Base-by-base conservation (phyloP, 2,329 filamentous ascomycete genomes). In the Westerdykella sp. region DNA sequence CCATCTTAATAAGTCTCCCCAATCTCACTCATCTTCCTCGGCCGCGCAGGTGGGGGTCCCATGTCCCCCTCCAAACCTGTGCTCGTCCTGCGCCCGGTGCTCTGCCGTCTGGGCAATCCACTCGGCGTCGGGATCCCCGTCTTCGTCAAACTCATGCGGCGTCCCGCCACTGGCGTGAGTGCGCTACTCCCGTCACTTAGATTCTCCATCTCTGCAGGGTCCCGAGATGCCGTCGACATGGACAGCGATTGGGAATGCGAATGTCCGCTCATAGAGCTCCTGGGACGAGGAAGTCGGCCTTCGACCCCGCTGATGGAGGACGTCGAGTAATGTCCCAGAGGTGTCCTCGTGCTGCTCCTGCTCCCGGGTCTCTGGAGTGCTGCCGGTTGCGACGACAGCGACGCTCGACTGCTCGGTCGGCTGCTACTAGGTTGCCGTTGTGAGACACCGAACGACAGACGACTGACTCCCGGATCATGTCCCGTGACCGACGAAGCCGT, bases 351-450 rank as follows among this genome's bases (percentile, higher is more conserved):
- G 49, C 83, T 86, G 31, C 80, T 73, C 39, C 84, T 78, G 55
- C 83, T 86, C 51, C 79, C 74, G 7, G 84, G 79, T 46, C 63
- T 53, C 35, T 58, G 47, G 51, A 31, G 66, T 61, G 32, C 32
- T 18, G 32, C n/a, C 12, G 12, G 60, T 57, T 43, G 67, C 57
- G 43, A 69, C 55, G 51, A 65, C 60, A 57, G 43, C 1, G 61
- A 65, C 9, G 84, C 80, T 50, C 85, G 81, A 57, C 85, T 90
- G 69, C 80, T 85, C 13, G 87, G 85, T 28, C 86, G 81, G 53
- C 80, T 83, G 51, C 40, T 55, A 45, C 48, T 51, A 15, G 56
- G 45, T 40, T 63, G 57, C n/a, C 32, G 9, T 18, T 14, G 32
- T 5, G 59, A 51, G 31, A 67, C 63, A 38, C 77, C 72, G 48